Base-by-base conservation (phyloP, 768 basidiomycete species). In the Crassisporium funariophilum region DNA sequence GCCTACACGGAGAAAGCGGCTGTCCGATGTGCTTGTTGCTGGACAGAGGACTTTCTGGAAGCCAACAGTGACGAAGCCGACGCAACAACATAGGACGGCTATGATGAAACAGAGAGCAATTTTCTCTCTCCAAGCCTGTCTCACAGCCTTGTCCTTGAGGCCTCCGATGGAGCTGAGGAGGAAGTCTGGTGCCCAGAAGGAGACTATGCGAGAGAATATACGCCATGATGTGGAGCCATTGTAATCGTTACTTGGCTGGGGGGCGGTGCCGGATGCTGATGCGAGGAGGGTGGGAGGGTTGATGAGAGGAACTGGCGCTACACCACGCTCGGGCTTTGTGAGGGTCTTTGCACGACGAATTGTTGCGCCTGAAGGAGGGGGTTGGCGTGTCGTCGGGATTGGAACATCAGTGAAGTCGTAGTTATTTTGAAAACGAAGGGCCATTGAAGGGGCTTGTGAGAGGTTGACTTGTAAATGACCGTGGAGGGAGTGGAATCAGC, bases 91-190 rank as follows among this genome's bases (percentile, higher is more conserved):
- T 15, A 97, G 67, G 35, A 93, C 29, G 46, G 81, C 54, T 41
- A 93, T 90, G 60, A 98, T 85, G 66, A 89, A 83, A 68, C 95
- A 98, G 3, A 99, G 75, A 5, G 93, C 83, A 47, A 95, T 84
- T 75, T 98, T 99, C 69, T 99, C 97, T 61, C 95, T 82, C 97
- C 97, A 99, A 1, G 97, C 97, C 65, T 97, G 91, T 51, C 83
- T 75, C 43, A 81, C 76, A 27, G 80, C 75, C 57, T 79, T 78
- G 67, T 95, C 92, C 62, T 81, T 86, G 63, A 98, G 75, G 35
- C 92, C 90, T 47, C 88, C 89, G 9, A 92, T 31, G 2, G 83
- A 81, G 17, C 78, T 67, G 46, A 98, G 79, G 17, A 92, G 66
- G 59, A 87, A 77, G 36, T 80, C 76, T 19, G 95, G 94, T 2